Conservation (phyloP, 2,329 filamentous ascomycete species). For the Dothidotthia symphoricarpi region DNA sequence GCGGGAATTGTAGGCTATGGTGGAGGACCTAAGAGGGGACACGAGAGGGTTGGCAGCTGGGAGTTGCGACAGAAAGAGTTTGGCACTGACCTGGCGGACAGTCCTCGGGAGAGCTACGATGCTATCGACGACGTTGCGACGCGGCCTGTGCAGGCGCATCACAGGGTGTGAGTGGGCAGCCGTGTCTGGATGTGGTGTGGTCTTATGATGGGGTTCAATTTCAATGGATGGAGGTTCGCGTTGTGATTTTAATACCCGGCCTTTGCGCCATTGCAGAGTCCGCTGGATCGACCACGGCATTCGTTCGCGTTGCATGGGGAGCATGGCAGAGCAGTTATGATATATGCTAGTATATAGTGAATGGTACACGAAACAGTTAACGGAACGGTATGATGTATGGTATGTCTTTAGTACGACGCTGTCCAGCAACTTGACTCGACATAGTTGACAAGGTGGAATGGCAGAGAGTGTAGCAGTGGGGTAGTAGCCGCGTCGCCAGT, state of each 20-base stretch:
- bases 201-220: too few relatives aligned
- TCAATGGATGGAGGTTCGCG: conserved; percentile 12
- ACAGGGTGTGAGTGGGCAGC: conserved; percentile 46
- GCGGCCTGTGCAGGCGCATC: conserved; percentile 48
- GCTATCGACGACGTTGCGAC: conserved; percentile 44
- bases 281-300: too few relatives aligned
- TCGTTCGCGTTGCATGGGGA: too few relatives aligned
- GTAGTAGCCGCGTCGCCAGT: too few relatives aligned
- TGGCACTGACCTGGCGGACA: conserved; percentile 24
- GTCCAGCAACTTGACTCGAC: too few relatives aligned
- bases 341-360: too few relatives aligned
- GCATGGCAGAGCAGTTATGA: too few relatives aligned
- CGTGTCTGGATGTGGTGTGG: neutral
- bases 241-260: conserved; percentile 33
- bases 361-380: too few relatives aligned
- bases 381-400: too few relatives aligned
- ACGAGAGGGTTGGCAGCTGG: conserved; percentile 59
- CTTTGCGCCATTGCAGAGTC: conserved; percentile 2
- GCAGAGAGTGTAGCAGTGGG: too few relatives aligned
- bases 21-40: conserved; percentile 28
- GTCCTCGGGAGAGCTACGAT: conserved; percentile 46
- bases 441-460: too few relatives aligned
- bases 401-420: too few relatives aligned
- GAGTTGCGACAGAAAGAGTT: conserved; percentile 49
- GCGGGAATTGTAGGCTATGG: conserved; percentile 29